Base-by-base conservation (phyloP, 225 moss, liverwort and hornwort genomes). In the Bryum argenteum region DNA sequence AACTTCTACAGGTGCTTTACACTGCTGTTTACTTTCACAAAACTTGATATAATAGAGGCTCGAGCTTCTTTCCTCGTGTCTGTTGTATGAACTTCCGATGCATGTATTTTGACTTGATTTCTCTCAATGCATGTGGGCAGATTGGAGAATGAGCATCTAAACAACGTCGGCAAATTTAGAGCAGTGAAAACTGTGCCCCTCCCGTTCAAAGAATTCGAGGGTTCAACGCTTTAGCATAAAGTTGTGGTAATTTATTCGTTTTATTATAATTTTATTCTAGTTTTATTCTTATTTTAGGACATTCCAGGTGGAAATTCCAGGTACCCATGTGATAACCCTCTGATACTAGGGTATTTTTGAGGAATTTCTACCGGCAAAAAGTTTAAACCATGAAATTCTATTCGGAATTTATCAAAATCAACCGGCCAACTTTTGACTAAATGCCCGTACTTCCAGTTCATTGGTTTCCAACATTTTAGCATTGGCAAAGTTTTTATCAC, bases 1-100 rank as follows among this genome's bases (percentile, higher is more conserved):
- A 96, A 96, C 58, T 96, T 96, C 70, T 91, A 88, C 71, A 82
- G 95, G 83, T 84, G 45, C 66, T 48, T 76, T 52, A 33, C 8
- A 53, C 59, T 69, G 28, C 64, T 47, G 57, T 6, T 52, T 19
- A 55, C 55, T 10, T 60, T 22, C 37, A 39, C 51, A 19, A 12
- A 51, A 42, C 33, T 61, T 21, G 39, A 51, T n/a, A 47, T 38
- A 13, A 38, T 21, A 57, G 50, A n/a, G 39, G 9, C 15, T 21
- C 23, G 54, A 66, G 59, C 61, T 73, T 13, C 18, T 59, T 38
- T 52, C 8, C 15, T 48, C 66, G 41, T 56, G 22, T 20, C 1
- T 17, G 8, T 13, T n/a, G 0, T 42, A 8, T 53, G 9, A 50
- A 54, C n/a, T 10, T 17, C 23, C 38, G 11, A 18, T 15, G 1